These are phyloP conservation scores for Pseudocercospora vitis DNA, from an alignment of 2,329 filamentous ascomycete genomes.

Conservation along the genomic window DNA sequence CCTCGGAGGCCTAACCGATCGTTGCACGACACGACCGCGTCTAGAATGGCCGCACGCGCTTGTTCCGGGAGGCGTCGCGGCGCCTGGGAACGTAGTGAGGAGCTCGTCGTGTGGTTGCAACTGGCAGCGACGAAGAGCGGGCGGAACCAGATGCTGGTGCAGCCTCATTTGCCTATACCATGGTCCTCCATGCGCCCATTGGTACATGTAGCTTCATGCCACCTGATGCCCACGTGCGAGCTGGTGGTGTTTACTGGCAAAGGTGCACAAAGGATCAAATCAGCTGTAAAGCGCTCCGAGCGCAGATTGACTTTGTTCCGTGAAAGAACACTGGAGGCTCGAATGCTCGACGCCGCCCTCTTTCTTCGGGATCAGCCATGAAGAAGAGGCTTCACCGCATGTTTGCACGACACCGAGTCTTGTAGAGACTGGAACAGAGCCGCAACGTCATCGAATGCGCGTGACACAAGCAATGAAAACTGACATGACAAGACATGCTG, in stretches of 20 bases:
- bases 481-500: conserved; percentile 15
- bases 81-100: conserved; percentile 12
- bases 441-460: conserved; percentile 4
- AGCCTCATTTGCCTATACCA: background rate
- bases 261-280: background rate
- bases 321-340: too few relatives aligned
- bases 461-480: conserved; percentile 12
- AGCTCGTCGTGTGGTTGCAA: background rate
- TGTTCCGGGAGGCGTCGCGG: conserved; percentile 20
- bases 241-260: background rate
- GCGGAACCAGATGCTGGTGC: background rate
- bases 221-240: conserved; percentile 8
- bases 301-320: conserved; percentile 5
- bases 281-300: background rate
- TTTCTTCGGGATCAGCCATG: too few relatives aligned
- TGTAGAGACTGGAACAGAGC: background rate
- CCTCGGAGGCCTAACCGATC: conserved; percentile 12
- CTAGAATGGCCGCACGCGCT: conserved; percentile 3
- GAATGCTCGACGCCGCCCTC: too few relatives aligned
- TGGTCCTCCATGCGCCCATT: too few relatives aligned
- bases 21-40: conserved; percentile 14
- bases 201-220: conserved; percentile 2
- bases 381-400: conserved; percentile 11
- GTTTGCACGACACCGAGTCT: conserved; percentile 6
- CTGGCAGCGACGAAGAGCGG: too few relatives aligned